Conservation (phyloP, 2,329 filamentous ascomycete genomes). For the Exophiala spinifera region DNA sequence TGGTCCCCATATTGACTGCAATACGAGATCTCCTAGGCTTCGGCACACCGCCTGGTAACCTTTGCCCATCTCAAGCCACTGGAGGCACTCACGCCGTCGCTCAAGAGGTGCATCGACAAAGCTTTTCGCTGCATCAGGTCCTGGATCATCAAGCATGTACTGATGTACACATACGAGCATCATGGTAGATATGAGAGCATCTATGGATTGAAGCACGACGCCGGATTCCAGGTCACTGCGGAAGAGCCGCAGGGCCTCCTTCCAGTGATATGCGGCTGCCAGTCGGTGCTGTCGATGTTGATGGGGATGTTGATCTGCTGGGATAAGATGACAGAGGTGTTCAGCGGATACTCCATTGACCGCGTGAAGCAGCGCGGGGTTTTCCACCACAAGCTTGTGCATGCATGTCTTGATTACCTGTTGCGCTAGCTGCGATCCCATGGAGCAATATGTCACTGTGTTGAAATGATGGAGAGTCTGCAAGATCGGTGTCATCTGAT, state of each 20-base stretch:
- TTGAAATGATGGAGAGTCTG: conserved; percentile 19
- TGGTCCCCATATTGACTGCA: conserved; percentile 12
- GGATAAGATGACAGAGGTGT: conserved; percentile 33
- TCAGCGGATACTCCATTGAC: conserved; percentile 35
- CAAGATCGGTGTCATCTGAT: conserved; percentile 12
- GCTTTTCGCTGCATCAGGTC: conserved; percentile 5
- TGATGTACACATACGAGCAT: conserved; percentile 38
- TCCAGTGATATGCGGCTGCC: conserved; percentile 37
- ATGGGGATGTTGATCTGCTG: conserved; percentile 29
- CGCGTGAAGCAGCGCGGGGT: conserved; percentile 39
- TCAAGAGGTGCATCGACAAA: conserved; percentile 12
- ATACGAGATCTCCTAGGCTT: conserved; percentile 6
- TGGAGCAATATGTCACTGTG: conserved; percentile 12
- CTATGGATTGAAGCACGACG: conserved; percentile 36
- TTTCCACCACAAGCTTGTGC: conserved; percentile 24
- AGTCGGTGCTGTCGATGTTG: conserved; percentile 29
- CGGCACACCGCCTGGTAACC: conserved; percentile 6
- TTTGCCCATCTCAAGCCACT: conserved; percentile 12
- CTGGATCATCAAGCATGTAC: conserved; percentile 26
- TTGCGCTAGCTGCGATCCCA: conserved; percentile 17
- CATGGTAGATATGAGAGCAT: conserved; percentile 38
- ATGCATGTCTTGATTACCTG: conserved; percentile 6
- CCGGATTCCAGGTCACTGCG: conserved; percentile 32
- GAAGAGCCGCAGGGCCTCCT: conserved; percentile 37
- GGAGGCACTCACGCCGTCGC: conserved; percentile 1